Evolutionary conservation across 177 flowering plant species (phyloP).

Genomic region (Vitis hybrid): DNA sequence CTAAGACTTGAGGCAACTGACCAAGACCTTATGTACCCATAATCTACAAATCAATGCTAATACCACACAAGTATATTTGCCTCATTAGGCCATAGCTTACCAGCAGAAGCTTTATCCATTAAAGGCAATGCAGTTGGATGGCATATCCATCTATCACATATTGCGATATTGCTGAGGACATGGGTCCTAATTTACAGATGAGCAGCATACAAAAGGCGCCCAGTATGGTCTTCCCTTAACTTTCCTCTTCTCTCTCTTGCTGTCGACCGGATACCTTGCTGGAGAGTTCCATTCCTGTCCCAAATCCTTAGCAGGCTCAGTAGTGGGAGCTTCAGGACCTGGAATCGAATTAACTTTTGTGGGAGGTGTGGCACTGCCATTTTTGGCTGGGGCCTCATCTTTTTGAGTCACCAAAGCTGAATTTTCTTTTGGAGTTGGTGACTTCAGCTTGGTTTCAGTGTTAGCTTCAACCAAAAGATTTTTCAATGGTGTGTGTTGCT

Average conservation of each 20-base stretch:
- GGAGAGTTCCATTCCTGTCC: conserved; percentile 67
- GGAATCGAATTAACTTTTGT: conserved; percentile 28
- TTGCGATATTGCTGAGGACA: neutral
- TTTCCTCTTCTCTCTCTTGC: conserved; percentile 63
- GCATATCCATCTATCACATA: neutral
- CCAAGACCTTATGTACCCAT: neutral
- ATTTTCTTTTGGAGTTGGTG: conserved; percentile 28
- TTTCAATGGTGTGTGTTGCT: conserved; percentile 59
- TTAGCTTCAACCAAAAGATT: conserved; percentile 62
- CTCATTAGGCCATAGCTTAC: neutral
- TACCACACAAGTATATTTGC: neutral
- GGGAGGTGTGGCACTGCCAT: too few relatives aligned
- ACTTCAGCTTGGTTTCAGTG: conserved; percentile 32
- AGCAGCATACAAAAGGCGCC: conserved; percentile 79
- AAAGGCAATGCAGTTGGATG: neutral
- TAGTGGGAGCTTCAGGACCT: conserved; percentile 17
- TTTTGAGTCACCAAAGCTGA: conserved; percentile 7
- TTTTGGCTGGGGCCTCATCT: conserved; percentile 16
- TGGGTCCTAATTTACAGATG: conserved; percentile 50
- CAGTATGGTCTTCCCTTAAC: conserved; percentile 52
- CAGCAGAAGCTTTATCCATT: neutral
- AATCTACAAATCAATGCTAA: neutral
- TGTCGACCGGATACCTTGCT: conserved; percentile 50
- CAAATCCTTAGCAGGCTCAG: conserved; percentile 18
- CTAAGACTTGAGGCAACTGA: neutral